Conservation (phyloP, 2,329 filamentous ascomycete species). For the Alternaria alternata region DNA sequence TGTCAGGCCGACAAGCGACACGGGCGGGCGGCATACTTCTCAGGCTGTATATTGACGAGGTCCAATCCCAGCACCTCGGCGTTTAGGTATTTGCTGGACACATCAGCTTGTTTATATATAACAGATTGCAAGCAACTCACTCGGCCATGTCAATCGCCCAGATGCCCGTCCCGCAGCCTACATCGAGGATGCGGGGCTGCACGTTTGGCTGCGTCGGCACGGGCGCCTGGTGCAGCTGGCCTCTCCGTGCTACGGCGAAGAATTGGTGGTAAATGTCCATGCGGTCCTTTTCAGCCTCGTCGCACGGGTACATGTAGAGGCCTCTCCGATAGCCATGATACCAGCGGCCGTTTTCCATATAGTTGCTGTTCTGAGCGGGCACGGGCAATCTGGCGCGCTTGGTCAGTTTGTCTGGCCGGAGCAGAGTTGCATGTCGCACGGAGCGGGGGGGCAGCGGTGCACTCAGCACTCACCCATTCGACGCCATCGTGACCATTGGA, state of each 20-base stretch:
- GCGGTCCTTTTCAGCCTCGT: slow-evolving; percentile 78
- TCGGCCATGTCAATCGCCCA: slow-evolving; percentile 90
- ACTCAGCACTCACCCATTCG: slow-evolving; percentile 52
- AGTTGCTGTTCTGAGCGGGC: slow-evolving; percentile 56
- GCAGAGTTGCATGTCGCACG: slow-evolving; percentile 35
- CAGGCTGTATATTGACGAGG: slow-evolving; percentile 68
- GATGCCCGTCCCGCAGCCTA: slow-evolving; percentile 89
- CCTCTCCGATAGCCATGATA: slow-evolving; percentile 74
- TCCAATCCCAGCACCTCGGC: slow-evolving; percentile 68
- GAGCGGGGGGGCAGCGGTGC: slow-evolving; percentile 32
- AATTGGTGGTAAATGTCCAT: slow-evolving; percentile 85
- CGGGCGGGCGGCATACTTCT: slow-evolving; percentile 56
- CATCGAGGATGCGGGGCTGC: slow-evolving; percentile 63
- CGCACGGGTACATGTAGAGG: slow-evolving; percentile 79
- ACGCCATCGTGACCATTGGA: slow-evolving; percentile 56
- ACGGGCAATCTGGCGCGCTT: slow-evolving; percentile 45
- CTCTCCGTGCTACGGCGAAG: slow-evolving; percentile 69
- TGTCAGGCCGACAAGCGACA: slow-evolving; percentile 47
- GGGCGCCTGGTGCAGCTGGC: slow-evolving; percentile 58
- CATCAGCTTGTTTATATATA: slow-evolving; percentile 2
- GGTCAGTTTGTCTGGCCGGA: slow-evolving; percentile 16
- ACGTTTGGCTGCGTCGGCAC: slow-evolving; percentile 43
- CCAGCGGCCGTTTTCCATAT: slow-evolving; percentile 70
- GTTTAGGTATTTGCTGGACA: slow-evolving; percentile 60
- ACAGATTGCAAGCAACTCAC: slow-evolving; percentile 56